Base-by-base conservation (phyloP, 768 basidiomycete genomes). In the Scleroderma bovista region DNA sequence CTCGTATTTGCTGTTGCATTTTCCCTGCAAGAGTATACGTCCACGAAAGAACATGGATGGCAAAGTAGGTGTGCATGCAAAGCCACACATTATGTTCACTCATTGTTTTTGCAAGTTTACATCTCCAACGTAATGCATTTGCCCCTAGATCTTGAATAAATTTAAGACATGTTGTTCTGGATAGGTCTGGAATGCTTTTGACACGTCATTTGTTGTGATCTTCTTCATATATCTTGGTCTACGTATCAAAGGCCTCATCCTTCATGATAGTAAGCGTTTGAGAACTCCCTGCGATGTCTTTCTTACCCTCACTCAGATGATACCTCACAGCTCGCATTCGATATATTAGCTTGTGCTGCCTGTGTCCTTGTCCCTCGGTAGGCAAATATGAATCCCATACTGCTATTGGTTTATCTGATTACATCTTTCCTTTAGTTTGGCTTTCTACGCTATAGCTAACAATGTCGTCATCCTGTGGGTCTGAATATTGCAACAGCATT, bases 181-280 rank as follows among this genome's bases (percentile, higher is more conserved):
- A 17, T 57, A 93, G 88, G 81, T 93, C 55, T 95, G 93, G 93
- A 94, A 93, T 61, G 84, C 81, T 6, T 92, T 94, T 57, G 93
- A 90, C 66, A 83, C 86, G 20, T 75, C 78, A 0, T 90, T 90
- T 62, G 75, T 83, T 52, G 51, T 80, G 22, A 72, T 92, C 43
- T 91, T 87, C 64, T 58, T 88, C 22, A 73, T 72, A 7, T 95
- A 89, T 63, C 61, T 86, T 3, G 74, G 65, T 7, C 67, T 91
- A 51, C 79, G 92, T 38, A 67, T 81, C 44, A 76, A 78, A 55
- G 91, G 88, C 0, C 69, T 93, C 13, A 58, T 72, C 13, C 56
- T 68, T 49, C 60, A 70, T 24, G 75, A 91, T 56, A 60, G 83
- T 87, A 61, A 32, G 42, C 49, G 72, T 53, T 1, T 48, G 31